A percentile compares a stretch with the other conserved stretches of the same genome.
Evolutionary conservation across 2,329 filamentous ascomycete genomes (phyloP).

Genomic region (Trichothecium roseum): DNA sequence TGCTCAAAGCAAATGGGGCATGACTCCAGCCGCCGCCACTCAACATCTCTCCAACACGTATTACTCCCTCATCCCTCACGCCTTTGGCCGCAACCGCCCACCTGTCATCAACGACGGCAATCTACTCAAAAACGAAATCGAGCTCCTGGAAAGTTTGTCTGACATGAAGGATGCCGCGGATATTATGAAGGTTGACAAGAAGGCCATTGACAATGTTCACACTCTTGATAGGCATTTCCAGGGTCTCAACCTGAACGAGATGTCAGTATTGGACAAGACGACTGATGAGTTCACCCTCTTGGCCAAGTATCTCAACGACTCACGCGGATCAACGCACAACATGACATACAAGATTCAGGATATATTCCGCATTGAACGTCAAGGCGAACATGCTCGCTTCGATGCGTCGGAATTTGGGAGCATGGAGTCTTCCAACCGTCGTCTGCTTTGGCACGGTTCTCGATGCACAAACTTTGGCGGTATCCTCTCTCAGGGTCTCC

Average conservation of each 20-base stretch:
- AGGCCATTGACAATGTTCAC: constrained; percentile 43
- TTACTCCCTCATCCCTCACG: constrained; percentile 75
- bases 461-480: constrained; percentile 77
- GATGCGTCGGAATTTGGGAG: constrained; percentile 42
- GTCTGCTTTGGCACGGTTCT: constrained; percentile 82
- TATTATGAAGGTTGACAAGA: constrained; percentile 59
- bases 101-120: constrained; percentile 49
- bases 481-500: constrained; percentile 76
- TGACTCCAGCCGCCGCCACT: constrained; percentile 27
- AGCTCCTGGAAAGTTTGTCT: constrained; percentile 67
- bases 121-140: constrained; percentile 64
- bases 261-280: constrained; percentile 53
- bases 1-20: constrained; percentile 32
- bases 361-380: constrained; percentile 74
- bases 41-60: constrained; percentile 66
- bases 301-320: constrained; percentile 54
- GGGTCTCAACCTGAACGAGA: constrained; percentile 63
- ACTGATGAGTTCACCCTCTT: constrained; percentile 57
- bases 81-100: constrained; percentile 63
- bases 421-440: constrained; percentile 48
- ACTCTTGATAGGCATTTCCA: constrained; percentile 63
- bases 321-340: constrained; percentile 57
- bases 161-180: constrained; percentile 77
- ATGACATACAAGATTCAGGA: constrained; percentile 52
- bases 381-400: constrained; percentile 63